These are phyloP conservation scores for Fraxinus xanthoxyloides DNA, from an alignment of 305 asterid species.

Conservation along the genomic window DNA sequence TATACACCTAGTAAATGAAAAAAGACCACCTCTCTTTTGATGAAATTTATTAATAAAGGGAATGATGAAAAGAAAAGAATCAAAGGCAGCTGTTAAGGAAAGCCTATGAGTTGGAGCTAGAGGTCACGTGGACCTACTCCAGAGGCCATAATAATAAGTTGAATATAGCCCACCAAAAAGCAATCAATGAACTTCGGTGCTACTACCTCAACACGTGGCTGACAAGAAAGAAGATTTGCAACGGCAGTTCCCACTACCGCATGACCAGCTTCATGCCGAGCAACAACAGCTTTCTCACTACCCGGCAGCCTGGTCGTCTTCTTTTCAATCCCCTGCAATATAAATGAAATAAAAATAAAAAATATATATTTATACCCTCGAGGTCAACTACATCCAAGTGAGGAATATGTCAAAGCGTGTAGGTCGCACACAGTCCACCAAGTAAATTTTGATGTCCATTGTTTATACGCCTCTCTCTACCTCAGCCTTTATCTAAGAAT, in stretches of 20 bases:
- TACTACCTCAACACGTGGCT: conserved; percentile 94
- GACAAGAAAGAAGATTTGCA: conserved; percentile 92
- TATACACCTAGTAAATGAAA: neutral
- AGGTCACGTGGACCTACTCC: conserved; percentile 1
- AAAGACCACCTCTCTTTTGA: neutral
- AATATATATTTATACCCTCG: neutral
- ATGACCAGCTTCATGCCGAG: conserved; percentile 99
- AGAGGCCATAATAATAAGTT: conserved; percentile 8
- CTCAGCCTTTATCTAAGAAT: neutral
- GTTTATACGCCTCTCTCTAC: neutral
- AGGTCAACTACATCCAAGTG: conserved; percentile 1
- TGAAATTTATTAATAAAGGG: neutral
- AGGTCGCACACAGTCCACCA: neutral
- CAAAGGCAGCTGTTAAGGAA: neutral
- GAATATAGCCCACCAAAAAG: conserved; percentile 12
- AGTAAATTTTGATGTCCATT: neutral
- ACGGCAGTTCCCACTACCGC: conserved; percentile 99
- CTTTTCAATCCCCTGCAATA: conserved; percentile 90
- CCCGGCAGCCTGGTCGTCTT: conserved; percentile 93
- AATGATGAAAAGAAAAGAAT: neutral
- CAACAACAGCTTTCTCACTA: conserved; percentile 95
- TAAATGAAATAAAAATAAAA: conserved; percentile 21
- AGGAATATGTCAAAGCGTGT: neutral
- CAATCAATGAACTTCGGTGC: neutral
- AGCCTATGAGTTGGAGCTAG: neutral